A percentile compares a stretch with the other conserved stretches of the same genome.
These are phyloP conservation scores for Pseudogymnoascus sp. DNA, from an alignment of 2,329 filamentous ascomycete genomes.

Conservation along the genomic window DNA sequence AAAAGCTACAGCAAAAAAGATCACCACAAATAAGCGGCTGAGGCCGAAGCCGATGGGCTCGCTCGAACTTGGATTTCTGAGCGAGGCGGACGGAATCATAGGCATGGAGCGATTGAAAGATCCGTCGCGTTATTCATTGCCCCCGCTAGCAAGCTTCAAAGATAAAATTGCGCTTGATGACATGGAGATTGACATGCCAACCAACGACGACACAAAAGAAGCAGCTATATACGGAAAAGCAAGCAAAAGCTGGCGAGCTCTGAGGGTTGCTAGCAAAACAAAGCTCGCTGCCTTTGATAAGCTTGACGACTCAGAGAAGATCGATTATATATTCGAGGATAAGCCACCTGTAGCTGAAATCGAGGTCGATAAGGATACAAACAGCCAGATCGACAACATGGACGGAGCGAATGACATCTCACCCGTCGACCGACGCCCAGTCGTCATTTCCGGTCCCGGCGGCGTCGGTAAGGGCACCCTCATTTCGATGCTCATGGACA, in stretches of 20 bases:
- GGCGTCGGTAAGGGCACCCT: constrained; percentile 57
- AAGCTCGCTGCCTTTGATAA: constrained; percentile 76
- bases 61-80: constrained; percentile 70
- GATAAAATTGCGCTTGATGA: constrained; percentile 69
- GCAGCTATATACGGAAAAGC: constrained; percentile 61
- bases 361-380: background rate
- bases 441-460: constrained; percentile 60
- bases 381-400: background rate
- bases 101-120: constrained; percentile 65
- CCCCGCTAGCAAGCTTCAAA: constrained; percentile 62
- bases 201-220: constrained; percentile 48
- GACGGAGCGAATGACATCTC: constrained; percentile 19
- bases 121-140: constrained; percentile 55
- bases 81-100: constrained; percentile 51
- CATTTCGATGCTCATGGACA: constrained; percentile 52
- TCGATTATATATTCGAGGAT: constrained; percentile 49
- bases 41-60: constrained; percentile 62
- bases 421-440: constrained; percentile 43
- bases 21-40: constrained; percentile 63
- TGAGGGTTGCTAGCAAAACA: constrained; percentile 68
- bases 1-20: constrained; percentile 54
- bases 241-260: constrained; percentile 83
- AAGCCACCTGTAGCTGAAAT: background rate
- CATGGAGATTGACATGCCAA: constrained; percentile 78
- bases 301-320: constrained; percentile 73